Percentiles rank a stretch among this genome's conserved stretches.
phyloP scores from a whole-genome alignment of 2,329 filamentous ascomycete genomes.

The Pseudogymnoascus sp. region DNA sequence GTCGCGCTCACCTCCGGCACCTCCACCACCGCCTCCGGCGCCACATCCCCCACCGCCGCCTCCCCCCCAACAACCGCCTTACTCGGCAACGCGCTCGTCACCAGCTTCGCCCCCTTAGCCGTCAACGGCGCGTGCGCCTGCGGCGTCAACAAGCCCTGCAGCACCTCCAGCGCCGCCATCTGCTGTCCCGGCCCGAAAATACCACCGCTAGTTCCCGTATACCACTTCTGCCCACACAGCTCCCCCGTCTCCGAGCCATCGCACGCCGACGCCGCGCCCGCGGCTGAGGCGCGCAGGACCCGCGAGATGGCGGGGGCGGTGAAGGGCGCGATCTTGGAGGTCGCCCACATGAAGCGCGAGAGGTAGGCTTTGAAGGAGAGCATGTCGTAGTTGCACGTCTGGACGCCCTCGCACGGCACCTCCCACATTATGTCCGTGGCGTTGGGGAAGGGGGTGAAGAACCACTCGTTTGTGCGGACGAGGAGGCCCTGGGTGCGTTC shows the following conservation, averaged over 20 bases:
- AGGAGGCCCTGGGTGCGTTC: slow-evolving; percentile 46
- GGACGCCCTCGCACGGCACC: slow-evolving; percentile 53
- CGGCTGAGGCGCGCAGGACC: slow-evolving; percentile 44
- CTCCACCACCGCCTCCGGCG: not conserved
- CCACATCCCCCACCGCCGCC: not conserved
- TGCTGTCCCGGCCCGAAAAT: slow-evolving; percentile 52
- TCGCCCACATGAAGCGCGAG: slow-evolving; percentile 55
- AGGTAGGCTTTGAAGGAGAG: slow-evolving; percentile 63
- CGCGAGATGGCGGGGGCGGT: slow-evolving; percentile 41
- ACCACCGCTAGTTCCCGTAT: slow-evolving; percentile 48
- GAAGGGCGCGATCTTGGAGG: slow-evolving; percentile 49
- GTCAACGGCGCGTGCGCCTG: slow-evolving; percentile 35
- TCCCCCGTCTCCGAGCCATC: slow-evolving; percentile 45
- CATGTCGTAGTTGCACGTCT: slow-evolving; percentile 55
- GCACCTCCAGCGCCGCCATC: slow-evolving; percentile 56
- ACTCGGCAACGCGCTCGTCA: not conserved
- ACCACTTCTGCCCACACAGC: slow-evolving; percentile 58
- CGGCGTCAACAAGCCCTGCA: slow-evolving; percentile 50
- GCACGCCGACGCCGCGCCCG: slow-evolving; percentile 50
- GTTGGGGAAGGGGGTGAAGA: slow-evolving; percentile 47
- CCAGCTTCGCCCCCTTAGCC: not conserved
- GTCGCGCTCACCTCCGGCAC: not conserved
- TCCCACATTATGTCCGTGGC: slow-evolving; percentile 57
- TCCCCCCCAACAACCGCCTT: not conserved
- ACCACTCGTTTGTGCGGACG: slow-evolving; percentile 38